phyloP scores from a whole-genome alignment of 2,329 filamentous ascomycete genomes.

The Arachnomyces sp. region DNA sequence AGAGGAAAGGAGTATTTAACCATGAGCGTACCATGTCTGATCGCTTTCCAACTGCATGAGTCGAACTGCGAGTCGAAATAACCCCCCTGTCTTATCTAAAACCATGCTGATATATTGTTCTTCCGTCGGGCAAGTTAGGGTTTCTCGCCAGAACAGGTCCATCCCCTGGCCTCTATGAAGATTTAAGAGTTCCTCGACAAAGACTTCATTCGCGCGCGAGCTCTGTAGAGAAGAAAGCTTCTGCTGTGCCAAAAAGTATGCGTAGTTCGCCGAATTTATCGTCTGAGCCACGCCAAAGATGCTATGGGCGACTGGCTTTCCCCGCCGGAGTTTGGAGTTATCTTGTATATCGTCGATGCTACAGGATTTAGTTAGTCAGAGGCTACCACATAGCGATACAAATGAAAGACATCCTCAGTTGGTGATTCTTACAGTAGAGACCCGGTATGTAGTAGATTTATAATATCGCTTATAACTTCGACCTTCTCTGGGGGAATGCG shows the following conservation, averaged over 20 bases:
- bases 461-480: conserved; percentile 34
- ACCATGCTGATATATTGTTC: conserved; percentile 19
- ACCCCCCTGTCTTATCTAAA: conserved; percentile 18
- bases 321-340: conserved; percentile 37
- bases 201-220: conserved; percentile 1
- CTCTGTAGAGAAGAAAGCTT: too few species aligned
- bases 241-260: conserved; percentile 38
- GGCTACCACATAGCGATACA: too few species aligned
- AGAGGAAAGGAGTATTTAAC: too few species aligned
- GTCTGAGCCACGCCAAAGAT: conserved; percentile 45
- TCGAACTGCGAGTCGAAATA: conserved; percentile 16
- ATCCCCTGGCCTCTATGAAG: conserved; percentile 41
- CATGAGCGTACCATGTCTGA: too few species aligned
- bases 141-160: conserved; percentile 43
- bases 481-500: conserved; percentile 34
- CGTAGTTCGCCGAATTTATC: conserved; percentile 45
- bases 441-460: conserved; percentile 39
- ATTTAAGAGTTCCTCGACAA: conserved; percentile 38
- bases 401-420: too few species aligned
- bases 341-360: conserved; percentile 46
- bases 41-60: conserved; percentile 17
- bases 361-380: neutral
- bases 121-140: conserved; percentile 24
- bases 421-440: conserved; percentile 30
- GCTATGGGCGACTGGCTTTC: conserved; percentile 40